Base-by-base conservation (phyloP, 2,329 filamentous ascomycete species). In the Xylariales sp. region DNA sequence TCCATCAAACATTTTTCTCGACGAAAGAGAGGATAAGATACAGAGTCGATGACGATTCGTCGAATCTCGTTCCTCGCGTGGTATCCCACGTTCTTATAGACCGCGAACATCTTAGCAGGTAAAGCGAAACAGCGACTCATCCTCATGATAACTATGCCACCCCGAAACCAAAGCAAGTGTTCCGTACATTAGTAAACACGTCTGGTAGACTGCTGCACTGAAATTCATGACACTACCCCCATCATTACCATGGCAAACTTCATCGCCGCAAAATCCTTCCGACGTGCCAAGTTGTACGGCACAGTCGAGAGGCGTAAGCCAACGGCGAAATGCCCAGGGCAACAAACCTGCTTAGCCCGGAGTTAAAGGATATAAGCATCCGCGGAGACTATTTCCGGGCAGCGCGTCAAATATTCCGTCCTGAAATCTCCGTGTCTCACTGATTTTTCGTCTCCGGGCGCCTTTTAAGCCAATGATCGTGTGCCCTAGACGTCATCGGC, bases 1-100 rank as follows among this genome's bases (percentile, higher is more conserved):
- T 28, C 49, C 58, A 45, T 74, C 69, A 46, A 76, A 75, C 45
- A 62, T 56, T 50, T 48, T 56, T 50, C 43, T 62, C 49, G 49
- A 8, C 9, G 43, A 23, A 32, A 10, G 23, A 23, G 23, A 23
- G 16, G 18, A 39, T 4, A 43, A 8, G 28, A 34, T 55, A 50
- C 3, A 23, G 12, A 54, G 39, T 32, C 52, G 57, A 45, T 52
- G 41, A 54, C n/a, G n/a, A 2, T 23, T 16, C 52, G 4, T 52
- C 36, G 14, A 45, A 30, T 45, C n/a, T 32, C 23, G n/a, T 45
- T 53, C 32, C 14, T 6, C 36, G 1, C 12, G 8, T 0, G 36
- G 30, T n/a, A 12, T 4, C n/a, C 36, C 30, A 46, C 48, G 5
- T 30, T 46, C 46, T 64, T 53, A 46, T 59, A 57, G 5, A 46